Conservation (phyloP, 2,329 filamentous ascomycete genomes). For the Clarireedia paspali region DNA sequence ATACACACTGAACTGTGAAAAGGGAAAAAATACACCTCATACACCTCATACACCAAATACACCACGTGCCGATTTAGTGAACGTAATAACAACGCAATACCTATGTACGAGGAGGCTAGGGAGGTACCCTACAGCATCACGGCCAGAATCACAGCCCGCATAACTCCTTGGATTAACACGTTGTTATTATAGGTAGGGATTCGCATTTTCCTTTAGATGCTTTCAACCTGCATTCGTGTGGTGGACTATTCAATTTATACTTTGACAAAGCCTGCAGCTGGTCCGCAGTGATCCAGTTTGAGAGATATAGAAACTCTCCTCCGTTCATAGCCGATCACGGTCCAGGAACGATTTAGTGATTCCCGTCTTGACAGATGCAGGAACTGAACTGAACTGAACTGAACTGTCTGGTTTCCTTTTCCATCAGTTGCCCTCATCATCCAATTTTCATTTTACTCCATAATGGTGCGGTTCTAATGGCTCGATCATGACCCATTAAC, state of each 20-base stretch:
- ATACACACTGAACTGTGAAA: too few species aligned
- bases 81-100: too few species aligned
- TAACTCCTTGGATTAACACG: neutral
- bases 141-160: too few species aligned
- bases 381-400: neutral
- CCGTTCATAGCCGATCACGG: neutral
- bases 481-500: neutral
- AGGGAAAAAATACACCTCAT: too few species aligned
- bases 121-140: too few species aligned
- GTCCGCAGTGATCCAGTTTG: neutral
- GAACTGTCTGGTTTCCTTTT: too few species aligned
- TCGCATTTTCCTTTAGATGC: neutral
- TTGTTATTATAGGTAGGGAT: slow-evolving; percentile 4
- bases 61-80: too few species aligned
- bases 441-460: neutral
- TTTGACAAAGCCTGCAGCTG: neutral
- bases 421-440: neutral
- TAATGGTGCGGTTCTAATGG: neutral
- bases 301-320: neutral
- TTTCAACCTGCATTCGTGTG: neutral
- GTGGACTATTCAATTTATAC: neutral
- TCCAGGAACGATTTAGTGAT: neutral
- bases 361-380: neutral
- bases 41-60: too few species aligned
- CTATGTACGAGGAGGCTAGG: too few species aligned